These are phyloP conservation scores for Geoglossum cookeanum DNA, from an alignment of 2,329 filamentous ascomycete species.

Conservation along the genomic window DNA sequence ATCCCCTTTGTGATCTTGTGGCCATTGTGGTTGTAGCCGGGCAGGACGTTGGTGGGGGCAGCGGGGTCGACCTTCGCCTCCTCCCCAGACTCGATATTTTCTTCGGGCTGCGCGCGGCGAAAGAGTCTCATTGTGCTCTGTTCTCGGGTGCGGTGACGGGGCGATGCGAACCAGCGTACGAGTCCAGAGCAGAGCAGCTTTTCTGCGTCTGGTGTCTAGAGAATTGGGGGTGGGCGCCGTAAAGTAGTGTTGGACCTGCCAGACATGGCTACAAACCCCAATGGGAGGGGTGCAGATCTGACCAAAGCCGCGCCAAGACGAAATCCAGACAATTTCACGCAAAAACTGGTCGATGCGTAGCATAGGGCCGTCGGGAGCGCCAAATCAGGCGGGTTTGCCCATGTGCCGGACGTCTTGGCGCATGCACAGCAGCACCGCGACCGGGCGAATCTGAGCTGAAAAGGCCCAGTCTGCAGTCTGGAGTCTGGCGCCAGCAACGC, in stretches of 20 bases:
- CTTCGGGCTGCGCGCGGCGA: background rate
- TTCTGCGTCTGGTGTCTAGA: background rate
- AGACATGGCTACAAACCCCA: background rate
- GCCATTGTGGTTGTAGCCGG: slow-evolving; percentile 14
- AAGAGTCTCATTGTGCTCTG: background rate
- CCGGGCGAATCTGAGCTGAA: too few species aligned
- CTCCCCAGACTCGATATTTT: too few species aligned
- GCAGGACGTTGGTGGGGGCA: slow-evolving; percentile 3
- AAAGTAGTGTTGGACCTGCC: background rate
- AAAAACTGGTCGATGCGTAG: background rate
- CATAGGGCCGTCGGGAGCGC: background rate
- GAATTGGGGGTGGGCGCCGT: background rate
- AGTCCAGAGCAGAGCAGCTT: background rate
- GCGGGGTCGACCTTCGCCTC: background rate
- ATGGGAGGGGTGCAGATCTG: background rate
- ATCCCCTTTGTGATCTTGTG: slow-evolving; percentile 18
- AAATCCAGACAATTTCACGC: background rate
- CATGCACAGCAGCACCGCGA: too few species aligned
- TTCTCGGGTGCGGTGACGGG: background rate
- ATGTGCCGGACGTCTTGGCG: background rate
- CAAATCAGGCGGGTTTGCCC: background rate
- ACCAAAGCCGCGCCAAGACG: background rate
- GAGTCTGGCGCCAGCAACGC: too few species aligned
- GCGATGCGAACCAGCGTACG: slow-evolving; percentile 1
- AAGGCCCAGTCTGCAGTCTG: too few species aligned